A percentile compares a stretch with the other conserved stretches of the same genome.
phyloP scores from a whole-genome alignment of 1,284 basidiomycete genomes.

The Psilocybe mexicana region DNA sequence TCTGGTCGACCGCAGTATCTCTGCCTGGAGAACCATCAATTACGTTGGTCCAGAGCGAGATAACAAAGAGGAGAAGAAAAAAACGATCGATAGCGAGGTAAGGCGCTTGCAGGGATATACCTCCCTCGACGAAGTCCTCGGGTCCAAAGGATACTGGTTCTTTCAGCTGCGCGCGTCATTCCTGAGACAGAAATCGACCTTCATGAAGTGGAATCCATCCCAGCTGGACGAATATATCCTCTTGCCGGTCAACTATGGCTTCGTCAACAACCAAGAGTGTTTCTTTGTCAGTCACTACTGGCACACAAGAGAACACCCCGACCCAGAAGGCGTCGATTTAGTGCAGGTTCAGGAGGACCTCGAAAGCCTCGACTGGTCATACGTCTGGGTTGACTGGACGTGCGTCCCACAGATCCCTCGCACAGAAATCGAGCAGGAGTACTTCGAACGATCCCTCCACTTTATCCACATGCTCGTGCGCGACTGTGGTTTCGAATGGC shows the following conservation, averaged over 20 bases:
- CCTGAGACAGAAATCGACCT: neutral
- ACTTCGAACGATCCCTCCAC: neutral
- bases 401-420: neutral
- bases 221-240: conserved; percentile 1
- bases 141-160: neutral
- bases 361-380: neutral
- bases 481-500: neutral
- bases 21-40: neutral
- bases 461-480: neutral
- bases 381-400: neutral
- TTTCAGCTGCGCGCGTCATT: neutral
- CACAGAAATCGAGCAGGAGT: neutral
- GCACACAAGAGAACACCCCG: conserved; percentile 4
- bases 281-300: conserved; percentile 5
- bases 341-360: conserved; percentile 10
- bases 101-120: neutral
- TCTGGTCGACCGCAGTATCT: neutral
- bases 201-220: neutral
- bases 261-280: conserved; percentile 1
- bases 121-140: neutral
- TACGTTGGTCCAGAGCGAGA: neutral
- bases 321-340: neutral
- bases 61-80: neutral
- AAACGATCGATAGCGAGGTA: neutral
- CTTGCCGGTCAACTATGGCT: conserved; percentile 1